phyloP scores from a whole-genome alignment of 139 green algal genomes.

The Pedinophyceae sp. region DNA sequence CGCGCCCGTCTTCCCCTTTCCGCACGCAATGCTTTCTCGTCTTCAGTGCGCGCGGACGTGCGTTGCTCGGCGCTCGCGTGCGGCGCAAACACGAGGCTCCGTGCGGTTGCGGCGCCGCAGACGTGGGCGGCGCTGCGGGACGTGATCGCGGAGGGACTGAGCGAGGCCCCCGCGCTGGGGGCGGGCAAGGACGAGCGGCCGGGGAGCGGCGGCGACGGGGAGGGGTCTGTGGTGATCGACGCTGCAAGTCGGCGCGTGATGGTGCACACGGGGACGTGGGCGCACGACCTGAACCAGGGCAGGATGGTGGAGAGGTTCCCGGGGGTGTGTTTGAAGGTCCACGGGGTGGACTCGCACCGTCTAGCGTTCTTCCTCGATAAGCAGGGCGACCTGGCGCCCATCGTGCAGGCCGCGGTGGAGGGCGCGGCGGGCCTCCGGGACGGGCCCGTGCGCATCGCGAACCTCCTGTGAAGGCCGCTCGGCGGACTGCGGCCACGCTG shows the following conservation, averaged over 20 bases:
- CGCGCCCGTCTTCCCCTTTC: neutral
- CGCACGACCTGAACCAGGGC: constrained; percentile 9
- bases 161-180: neutral
- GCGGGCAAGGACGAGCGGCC: neutral
- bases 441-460: constrained; percentile 20
- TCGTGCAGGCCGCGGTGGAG: constrained; percentile 36
- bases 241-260: neutral
- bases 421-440: constrained; percentile 3
- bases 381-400: constrained; percentile 29
- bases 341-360: constrained; percentile 47
- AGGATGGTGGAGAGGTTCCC: neutral
- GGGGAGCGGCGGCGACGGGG: neutral
- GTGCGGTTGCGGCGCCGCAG: no score
- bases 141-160: no score
- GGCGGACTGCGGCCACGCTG: no score
- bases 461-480: constrained; percentile 38
- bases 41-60: neutral
- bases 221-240: neutral
- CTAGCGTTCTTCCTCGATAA: constrained; percentile 52
- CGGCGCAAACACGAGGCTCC: no score
- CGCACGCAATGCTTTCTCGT: neutral
- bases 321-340: constrained; percentile 11
- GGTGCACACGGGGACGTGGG: constrained; percentile 12
- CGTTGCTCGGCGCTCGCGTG: neutral
- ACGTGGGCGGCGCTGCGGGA: no score